Conservation (phyloP, 257 asterid genomes). For the Thymus quinquecostatus region DNA sequence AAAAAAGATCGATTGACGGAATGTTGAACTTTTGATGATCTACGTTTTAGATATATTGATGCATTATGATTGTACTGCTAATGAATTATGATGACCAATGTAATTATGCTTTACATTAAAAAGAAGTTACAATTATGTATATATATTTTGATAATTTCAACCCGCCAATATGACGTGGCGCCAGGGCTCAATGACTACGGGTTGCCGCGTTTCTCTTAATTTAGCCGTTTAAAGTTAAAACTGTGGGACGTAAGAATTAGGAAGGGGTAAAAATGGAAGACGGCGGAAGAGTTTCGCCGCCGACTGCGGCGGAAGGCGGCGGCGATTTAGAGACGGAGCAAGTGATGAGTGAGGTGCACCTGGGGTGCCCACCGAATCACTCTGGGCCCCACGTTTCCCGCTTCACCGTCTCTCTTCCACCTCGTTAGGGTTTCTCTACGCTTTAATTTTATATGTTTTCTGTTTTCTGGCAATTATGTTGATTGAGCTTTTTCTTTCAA, state of each 20-base stretch:
- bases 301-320: constrained; percentile 33
- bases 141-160: too few species aligned
- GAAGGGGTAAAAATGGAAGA: constrained; percentile 37
- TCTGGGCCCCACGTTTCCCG: constrained; percentile 66
- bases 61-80: too few species aligned
- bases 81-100: too few species aligned
- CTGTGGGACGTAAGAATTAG: too few species aligned
- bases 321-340: constrained; percentile 52
- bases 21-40: too few species aligned
- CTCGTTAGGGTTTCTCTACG: constrained; percentile 39
- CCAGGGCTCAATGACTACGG: not conserved
- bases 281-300: constrained; percentile 25
- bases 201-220: not conserved
- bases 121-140: too few species aligned
- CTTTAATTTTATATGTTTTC: not conserved
- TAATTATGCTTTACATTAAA: too few species aligned
- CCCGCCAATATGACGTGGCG: not conserved
- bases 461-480: not conserved
- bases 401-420: constrained; percentile 65
- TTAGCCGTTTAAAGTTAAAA: constrained; percentile 3
- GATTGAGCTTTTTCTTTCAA: constrained; percentile 11
- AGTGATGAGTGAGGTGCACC: constrained; percentile 96
- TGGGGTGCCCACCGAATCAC: constrained; percentile 84
- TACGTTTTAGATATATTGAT: too few species aligned
- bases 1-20: too few species aligned